Evolutionary conservation across 2,329 filamentous ascomycete species (phyloP).

Genomic region (Xylaria sp.): DNA sequence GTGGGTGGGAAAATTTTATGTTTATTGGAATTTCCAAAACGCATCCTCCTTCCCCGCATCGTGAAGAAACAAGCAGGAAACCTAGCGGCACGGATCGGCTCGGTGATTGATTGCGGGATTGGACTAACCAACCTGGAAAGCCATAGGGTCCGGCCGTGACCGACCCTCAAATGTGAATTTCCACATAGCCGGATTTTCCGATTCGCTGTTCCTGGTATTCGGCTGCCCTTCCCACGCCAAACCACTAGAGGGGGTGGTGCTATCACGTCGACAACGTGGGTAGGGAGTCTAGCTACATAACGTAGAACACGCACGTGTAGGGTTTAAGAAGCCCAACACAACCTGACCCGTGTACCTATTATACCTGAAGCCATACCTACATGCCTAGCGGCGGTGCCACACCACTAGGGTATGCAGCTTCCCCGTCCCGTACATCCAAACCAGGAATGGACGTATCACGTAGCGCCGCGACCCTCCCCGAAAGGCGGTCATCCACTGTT

Average conservation of each 20-base stretch:
- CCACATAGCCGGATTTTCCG: constrained; percentile 25
- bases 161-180: constrained; percentile 14
- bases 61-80: constrained; percentile 1
- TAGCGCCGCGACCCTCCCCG: constrained; percentile 23
- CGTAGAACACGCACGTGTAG: constrained; percentile 19
- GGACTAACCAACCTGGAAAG: not conserved
- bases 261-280: constrained; percentile 7
- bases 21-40: constrained; percentile 1
- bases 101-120: constrained; percentile 1
- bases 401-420: constrained; percentile 27
- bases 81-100: constrained; percentile 7
- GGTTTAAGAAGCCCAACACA: constrained; percentile 14
- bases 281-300: not conserved
- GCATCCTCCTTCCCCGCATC: not conserved
- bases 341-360: too few relatives aligned
- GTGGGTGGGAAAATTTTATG: not conserved
- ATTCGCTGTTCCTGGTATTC: constrained; percentile 11
- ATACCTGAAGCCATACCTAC: too few relatives aligned
- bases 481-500: constrained; percentile 17
- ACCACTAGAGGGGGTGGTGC: constrained; percentile 15
- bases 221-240: constrained; percentile 12
- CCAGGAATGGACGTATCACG: constrained; percentile 25
- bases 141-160: not conserved
- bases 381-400: constrained; percentile 18
- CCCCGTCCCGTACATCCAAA: constrained; percentile 15